These are phyloP conservation scores for Solanum megistacrolobum DNA, from an alignment of 257 asterid genomes.

Conservation along the genomic window DNA sequence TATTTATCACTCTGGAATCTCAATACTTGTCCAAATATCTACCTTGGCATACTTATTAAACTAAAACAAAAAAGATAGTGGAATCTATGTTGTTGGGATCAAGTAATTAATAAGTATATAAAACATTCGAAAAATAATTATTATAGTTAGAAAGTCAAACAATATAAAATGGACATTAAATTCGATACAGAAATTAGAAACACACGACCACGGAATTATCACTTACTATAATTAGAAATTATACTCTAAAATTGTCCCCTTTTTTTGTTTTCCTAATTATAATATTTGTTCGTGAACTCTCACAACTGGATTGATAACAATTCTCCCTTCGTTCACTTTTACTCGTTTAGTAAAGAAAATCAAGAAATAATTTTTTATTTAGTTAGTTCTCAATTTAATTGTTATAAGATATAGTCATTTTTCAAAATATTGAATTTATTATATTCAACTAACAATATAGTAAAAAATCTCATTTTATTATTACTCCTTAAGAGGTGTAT, in stretches of 20 bases:
- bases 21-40: background rate
- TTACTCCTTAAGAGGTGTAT: fast-evolving
- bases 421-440: background rate
- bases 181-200: background rate
- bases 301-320: background rate
- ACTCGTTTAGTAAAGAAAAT: background rate
- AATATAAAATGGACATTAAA: background rate
- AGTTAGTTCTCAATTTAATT: background rate
- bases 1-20: background rate
- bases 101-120: background rate
- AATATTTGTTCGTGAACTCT: background rate
- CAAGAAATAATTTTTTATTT: background rate
- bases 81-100: background rate
- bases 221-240: background rate
- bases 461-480: background rate
- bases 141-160: background rate
- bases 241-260: background rate
- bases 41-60: background rate
- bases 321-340: background rate
- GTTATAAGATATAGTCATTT: background rate
- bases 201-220: background rate
- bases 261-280: background rate
- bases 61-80: background rate
- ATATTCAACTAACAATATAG: background rate
- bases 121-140: background rate